These are phyloP conservation scores for Coemansia asiatica DNA, from an alignment of 192 early-diverging fungal species.

Conservation along the genomic window DNA sequence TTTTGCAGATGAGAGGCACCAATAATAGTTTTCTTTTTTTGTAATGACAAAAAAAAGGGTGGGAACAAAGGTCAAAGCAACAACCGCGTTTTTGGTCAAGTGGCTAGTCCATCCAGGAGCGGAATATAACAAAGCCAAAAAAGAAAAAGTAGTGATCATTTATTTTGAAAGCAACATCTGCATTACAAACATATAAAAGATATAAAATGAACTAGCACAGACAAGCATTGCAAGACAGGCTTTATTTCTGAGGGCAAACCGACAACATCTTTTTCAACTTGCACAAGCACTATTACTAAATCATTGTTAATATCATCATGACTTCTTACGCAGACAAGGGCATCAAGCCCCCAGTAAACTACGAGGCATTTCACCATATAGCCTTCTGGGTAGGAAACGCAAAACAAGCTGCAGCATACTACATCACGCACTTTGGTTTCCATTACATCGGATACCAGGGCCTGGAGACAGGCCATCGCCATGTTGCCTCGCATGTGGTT, in stretches of 20 bases:
- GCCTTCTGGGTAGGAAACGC: constrained; percentile 90
- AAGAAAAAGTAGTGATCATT: neutral
- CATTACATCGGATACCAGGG: constrained; percentile 90
- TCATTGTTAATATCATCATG: too few relatives aligned
- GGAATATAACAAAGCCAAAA: neutral
- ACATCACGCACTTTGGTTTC: constrained; percentile 92
- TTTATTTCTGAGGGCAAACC: neutral
- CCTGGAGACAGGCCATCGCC: constrained; percentile 89
- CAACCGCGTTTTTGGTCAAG: neutral
- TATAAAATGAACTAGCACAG: neutral
- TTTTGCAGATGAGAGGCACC: neutral
- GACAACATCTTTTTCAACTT: neutral
- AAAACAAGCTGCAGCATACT: constrained; percentile 94
- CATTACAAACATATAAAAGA: too few relatives aligned
- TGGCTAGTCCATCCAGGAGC: neutral
- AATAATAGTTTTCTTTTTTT: neutral
- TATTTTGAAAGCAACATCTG: too few relatives aligned
- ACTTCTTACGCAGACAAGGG: constrained; percentile 66
- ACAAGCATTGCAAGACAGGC: neutral
- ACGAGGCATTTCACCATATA: constrained; percentile 77
- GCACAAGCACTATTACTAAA: neutral
- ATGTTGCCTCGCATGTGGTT: constrained; percentile 86
- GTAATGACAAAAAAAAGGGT: neutral
- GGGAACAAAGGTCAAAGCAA: neutral
- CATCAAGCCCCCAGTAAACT: constrained; percentile 62